Conservation (phyloP, 2,329 filamentous ascomycete species). For the Knoxdaviesia proteae region DNA sequence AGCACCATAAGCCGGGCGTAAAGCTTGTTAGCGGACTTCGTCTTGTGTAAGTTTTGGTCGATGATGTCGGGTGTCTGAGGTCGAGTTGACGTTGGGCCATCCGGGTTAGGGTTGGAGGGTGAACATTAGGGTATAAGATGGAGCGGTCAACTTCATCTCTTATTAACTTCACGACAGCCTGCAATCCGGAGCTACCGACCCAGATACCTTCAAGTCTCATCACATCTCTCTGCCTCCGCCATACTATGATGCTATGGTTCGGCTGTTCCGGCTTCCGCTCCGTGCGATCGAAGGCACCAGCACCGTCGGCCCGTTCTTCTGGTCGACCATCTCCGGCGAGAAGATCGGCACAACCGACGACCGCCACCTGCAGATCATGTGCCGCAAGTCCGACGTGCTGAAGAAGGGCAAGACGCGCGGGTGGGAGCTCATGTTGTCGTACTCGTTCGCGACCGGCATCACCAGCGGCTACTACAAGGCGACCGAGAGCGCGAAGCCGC, state of each 20-base stretch:
- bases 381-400: constrained; percentile 44
- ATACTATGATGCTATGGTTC: constrained; percentile 34
- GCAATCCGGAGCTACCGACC: constrained; percentile 32
- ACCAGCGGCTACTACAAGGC: constrained; percentile 43
- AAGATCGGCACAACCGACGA: not conserved
- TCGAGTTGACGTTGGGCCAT: not conserved
- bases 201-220: constrained; percentile 35
- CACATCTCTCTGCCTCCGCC: constrained; percentile 30
- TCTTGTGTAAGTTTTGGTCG: constrained; percentile 24
- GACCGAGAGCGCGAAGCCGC: constrained; percentile 24
- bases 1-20: constrained; percentile 11
- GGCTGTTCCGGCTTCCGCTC: constrained; percentile 29
- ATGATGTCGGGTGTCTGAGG: not conserved
- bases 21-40: constrained; percentile 28
- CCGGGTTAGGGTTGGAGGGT: not conserved
- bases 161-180: constrained; percentile 16
- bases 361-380: constrained; percentile 30
- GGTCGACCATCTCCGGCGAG: constrained; percentile 13
- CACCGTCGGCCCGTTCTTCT: constrained; percentile 43
- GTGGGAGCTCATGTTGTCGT: constrained; percentile 42
- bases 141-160: not conserved
- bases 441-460: constrained; percentile 30
- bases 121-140: not conserved
- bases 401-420: constrained; percentile 43
- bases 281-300: constrained; percentile 36